Conservation (phyloP, 179 eudicot species). For the Drosera spatulata region DNA sequence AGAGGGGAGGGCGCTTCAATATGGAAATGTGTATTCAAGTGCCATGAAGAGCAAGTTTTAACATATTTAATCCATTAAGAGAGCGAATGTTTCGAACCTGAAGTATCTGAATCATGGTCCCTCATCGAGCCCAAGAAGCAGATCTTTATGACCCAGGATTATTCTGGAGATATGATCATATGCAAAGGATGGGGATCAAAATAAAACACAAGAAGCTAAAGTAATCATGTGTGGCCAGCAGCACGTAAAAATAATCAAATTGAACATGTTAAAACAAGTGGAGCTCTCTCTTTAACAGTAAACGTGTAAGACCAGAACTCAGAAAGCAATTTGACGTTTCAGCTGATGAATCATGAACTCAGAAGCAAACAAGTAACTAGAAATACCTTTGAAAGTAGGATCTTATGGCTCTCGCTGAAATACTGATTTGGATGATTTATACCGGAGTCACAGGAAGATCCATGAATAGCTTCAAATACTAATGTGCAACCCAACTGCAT, state of each 20-base stretch:
- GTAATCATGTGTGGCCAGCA: not conserved
- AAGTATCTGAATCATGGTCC: not conserved
- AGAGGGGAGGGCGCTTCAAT: too few species aligned
- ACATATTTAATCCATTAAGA: too few species aligned
- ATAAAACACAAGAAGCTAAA: not conserved
- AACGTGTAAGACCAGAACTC: too few species aligned
- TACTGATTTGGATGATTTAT: constrained; percentile 97
- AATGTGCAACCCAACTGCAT: constrained; percentile 91
- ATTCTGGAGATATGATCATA: not conserved
- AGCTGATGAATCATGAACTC: too few species aligned
- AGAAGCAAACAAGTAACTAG: not conserved
- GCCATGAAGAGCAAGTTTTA: too few species aligned
- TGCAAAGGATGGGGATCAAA: not conserved
- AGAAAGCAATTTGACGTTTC: too few species aligned
- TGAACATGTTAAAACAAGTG: too few species aligned
- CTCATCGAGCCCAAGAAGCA: not conserved
- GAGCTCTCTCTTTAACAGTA: too few species aligned
- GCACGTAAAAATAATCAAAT: too few species aligned
- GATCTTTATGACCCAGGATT: not conserved
- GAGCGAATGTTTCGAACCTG: too few species aligned
- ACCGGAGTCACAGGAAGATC: constrained; percentile 76
- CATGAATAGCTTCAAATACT: constrained; percentile 88
- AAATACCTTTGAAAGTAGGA: constrained; percentile 46
- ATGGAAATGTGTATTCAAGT: too few species aligned
- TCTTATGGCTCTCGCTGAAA: constrained; percentile 77